These are phyloP conservation scores for Vanrija humicola DNA, from an alignment of 1,284 basidiomycete species.

Conservation along the genomic window DNA sequence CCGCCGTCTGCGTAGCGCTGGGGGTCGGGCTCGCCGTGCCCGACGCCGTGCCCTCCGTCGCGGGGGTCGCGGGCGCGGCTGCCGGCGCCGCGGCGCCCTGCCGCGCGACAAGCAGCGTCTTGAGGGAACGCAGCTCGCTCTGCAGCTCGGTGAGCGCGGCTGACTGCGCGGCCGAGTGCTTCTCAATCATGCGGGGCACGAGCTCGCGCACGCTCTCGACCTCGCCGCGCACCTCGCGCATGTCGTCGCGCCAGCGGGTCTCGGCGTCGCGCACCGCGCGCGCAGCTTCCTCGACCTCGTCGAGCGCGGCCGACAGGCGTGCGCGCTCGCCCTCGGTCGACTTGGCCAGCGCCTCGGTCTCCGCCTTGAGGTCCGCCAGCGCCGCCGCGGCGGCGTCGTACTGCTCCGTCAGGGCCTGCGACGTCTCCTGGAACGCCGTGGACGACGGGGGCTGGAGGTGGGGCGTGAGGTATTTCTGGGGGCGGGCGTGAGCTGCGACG, in stretches of 20 bases:
- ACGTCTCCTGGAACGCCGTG: slow-evolving; percentile 84
- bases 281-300: slow-evolving; percentile 68
- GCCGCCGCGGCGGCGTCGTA: slow-evolving; percentile 88
- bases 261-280: slow-evolving; percentile 52
- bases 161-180: slow-evolving; percentile 77
- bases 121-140: slow-evolving; percentile 90
- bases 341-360: slow-evolving; percentile 68
- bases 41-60: slow-evolving; percentile 22
- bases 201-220: slow-evolving; percentile 72
- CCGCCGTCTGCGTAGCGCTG: slow-evolving; percentile 31
- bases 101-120: slow-evolving; percentile 82
- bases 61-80: slow-evolving; percentile 39
- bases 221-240: slow-evolving; percentile 87
- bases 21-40: slow-evolving; percentile 4
- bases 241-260: slow-evolving; percentile 74
- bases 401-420: slow-evolving; percentile 77
- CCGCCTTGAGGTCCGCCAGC: slow-evolving; percentile 54
- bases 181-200: slow-evolving; percentile 94
- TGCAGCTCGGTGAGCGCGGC: slow-evolving; percentile 64
- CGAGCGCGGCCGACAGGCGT: slow-evolving; percentile 69
- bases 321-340: slow-evolving; percentile 81
- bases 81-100: slow-evolving; percentile 33
- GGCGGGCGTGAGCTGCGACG: not conserved
- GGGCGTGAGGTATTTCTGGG: slow-evolving; percentile 84
- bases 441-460: slow-evolving; percentile 85